These are phyloP conservation scores for Hypoxylon sp. DNA, from an alignment of 2,329 filamentous ascomycete species.

Conservation along the genomic window DNA sequence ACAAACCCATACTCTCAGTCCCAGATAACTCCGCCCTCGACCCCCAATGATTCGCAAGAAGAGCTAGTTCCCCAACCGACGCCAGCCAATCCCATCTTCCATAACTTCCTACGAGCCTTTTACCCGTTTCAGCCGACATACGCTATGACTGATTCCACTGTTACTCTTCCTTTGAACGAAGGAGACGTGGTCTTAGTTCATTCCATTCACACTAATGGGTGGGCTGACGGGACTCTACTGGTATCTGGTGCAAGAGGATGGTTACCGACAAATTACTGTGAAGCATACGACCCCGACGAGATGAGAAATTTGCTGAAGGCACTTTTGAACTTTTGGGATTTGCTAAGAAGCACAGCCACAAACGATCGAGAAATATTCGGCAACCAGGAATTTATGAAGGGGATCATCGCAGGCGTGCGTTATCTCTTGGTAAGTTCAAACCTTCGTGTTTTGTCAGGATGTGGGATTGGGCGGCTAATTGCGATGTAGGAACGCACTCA, in stretches of 20 bases:
- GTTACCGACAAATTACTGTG: slow-evolving; percentile 98
- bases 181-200: slow-evolving; percentile 95
- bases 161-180: slow-evolving; percentile 89
- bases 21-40: slow-evolving; percentile 83
- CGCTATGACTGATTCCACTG: slow-evolving; percentile 83
- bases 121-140: slow-evolving; percentile 90
- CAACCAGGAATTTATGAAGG: slow-evolving; percentile 94
- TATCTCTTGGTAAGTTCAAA: slow-evolving; percentile 81
- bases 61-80: slow-evolving; percentile 62
- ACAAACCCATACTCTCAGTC: slow-evolving; percentile 63
- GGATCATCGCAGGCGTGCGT: slow-evolving; percentile 92
- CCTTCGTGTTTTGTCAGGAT: not conserved
- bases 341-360: slow-evolving; percentile 82
- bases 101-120: slow-evolving; percentile 95
- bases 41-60: slow-evolving; percentile 78
- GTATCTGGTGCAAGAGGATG: slow-evolving; percentile 90
- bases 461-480: slow-evolving; percentile 24
- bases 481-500: slow-evolving; percentile 82
- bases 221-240: slow-evolving; percentile 95
- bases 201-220: slow-evolving; percentile 97
- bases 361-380: slow-evolving; percentile 84
- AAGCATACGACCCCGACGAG: slow-evolving; percentile 89
- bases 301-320: slow-evolving; percentile 89
- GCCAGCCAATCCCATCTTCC: slow-evolving; percentile 77
- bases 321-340: slow-evolving; percentile 91